Conservation (phyloP, 139 green algal genomes). For the Chlamydomonas eustigma region DNA sequence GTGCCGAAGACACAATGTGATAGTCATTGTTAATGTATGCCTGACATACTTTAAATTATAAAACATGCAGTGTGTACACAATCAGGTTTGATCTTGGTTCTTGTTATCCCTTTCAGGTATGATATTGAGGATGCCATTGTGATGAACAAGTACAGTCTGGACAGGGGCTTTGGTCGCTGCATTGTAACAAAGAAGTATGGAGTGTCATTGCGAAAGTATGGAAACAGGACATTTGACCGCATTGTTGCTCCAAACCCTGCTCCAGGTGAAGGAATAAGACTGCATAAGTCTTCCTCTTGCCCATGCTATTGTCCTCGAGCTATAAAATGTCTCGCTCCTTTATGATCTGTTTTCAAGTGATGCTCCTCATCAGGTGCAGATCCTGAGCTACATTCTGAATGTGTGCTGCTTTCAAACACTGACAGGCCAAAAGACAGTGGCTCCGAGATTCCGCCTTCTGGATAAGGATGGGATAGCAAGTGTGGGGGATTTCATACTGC, state of each 20-base stretch:
- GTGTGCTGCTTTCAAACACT: too few relatives aligned
- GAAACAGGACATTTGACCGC: slow-evolving; percentile 84
- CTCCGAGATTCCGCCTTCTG: slow-evolving; percentile 57
- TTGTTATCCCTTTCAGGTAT: slow-evolving; percentile 48
- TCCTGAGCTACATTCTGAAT: too few relatives aligned
- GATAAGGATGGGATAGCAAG: slow-evolving; percentile 85
- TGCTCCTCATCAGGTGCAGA: too few relatives aligned
- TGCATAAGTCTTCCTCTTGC: too few relatives aligned
- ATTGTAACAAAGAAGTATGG: slow-evolving; percentile 82
- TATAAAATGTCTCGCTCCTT: not conserved
- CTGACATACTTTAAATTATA: too few relatives aligned
- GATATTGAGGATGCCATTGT: slow-evolving; percentile 98
- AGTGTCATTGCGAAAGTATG: slow-evolving; percentile 78
- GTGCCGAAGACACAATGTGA: too few relatives aligned
- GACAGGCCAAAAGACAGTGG: slow-evolving; percentile 8
- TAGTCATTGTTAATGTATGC: too few relatives aligned
- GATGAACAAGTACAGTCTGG: slow-evolving; percentile 94
- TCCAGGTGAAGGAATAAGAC: too few relatives aligned
- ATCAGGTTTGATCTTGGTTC: too few relatives aligned
- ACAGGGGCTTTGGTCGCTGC: slow-evolving; percentile 96
- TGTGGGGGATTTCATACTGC: slow-evolving; percentile 76
- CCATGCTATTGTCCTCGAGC: too few relatives aligned
- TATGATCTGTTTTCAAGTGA: too few relatives aligned
- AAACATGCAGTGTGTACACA: too few relatives aligned
- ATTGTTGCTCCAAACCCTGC: slow-evolving; percentile 56